Conservation (phyloP, 495 filamentous ascomycete genomes). For the Geopyxis carbonaria region DNA sequence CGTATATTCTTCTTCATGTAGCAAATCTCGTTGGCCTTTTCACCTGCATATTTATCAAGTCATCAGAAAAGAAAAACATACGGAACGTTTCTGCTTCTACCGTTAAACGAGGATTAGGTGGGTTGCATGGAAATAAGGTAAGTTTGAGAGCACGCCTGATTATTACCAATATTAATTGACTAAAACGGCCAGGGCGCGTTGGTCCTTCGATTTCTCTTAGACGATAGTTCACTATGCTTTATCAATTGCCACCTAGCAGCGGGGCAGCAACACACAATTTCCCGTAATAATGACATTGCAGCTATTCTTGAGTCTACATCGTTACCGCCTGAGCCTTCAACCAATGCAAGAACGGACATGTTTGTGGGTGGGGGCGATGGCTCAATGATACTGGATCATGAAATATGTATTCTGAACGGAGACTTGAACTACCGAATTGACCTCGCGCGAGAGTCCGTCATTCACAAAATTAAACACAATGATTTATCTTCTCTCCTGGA, state of each 20-base stretch:
- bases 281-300: constrained; percentile 85
- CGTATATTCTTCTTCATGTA: constrained; percentile 74
- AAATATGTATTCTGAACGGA: constrained; percentile 87
- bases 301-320: constrained; percentile 66
- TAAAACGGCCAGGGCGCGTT: constrained; percentile 46
- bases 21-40: constrained; percentile 86
- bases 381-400: constrained; percentile 89
- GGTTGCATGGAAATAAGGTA: constrained; percentile 84
- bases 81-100: constrained; percentile 60
- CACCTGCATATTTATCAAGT: constrained; percentile 84
- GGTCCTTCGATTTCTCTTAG: constrained; percentile 70
- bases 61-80: constrained; percentile 55
- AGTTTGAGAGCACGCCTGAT: constrained; percentile 5
- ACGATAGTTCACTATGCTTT: constrained; percentile 87
- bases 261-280: constrained; percentile 71
- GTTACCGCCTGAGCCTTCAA: constrained; percentile 49
- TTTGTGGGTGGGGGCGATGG: constrained; percentile 86
- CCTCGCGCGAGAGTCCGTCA: constrained; percentile 79
- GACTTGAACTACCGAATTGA: constrained; percentile 98
- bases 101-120: constrained; percentile 88
- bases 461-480: constrained; percentile 57
- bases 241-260: constrained; percentile 96
- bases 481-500: constrained; percentile 86
- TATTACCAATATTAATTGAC: not conserved
- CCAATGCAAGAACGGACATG: constrained; percentile 45